Evolutionary conservation across 2,329 filamentous ascomycete species (phyloP), one percentile per base, ranked within the genome.

Genomic region (Fusarium kyushuense): DNA sequence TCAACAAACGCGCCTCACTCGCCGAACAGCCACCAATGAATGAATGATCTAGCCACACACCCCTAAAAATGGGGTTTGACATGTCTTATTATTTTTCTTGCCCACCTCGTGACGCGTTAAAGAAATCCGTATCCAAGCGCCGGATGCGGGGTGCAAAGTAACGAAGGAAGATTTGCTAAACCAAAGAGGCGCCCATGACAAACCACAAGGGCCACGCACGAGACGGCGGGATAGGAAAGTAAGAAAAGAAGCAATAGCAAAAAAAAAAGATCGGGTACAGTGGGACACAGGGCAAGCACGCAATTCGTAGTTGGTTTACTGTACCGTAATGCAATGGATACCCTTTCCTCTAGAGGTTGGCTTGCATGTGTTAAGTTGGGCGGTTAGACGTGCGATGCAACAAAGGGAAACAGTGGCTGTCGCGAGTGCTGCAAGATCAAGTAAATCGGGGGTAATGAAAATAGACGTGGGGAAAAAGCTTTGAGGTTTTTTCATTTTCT

Each of bases 391-490:
- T 62, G 58, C 48, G 58, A 63, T 60, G 58, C 47, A 54, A 67
- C 53, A 62, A 64, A 60, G 58, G 59, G 70, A 61, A 60, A 58
- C 58, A 65, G 72, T 74, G 73, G 73, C 69, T 72, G 69, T 72
- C 67, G 63, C 61, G 71, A 69, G 58, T 67, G 64, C 72, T 75
- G 75, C 75, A 76, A 72, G 70, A 79, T 79, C 74, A 79, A 74
- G 78, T 79, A 80, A 79, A 74, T 72, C 72, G 76, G 76, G 76
- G 76, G 77, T 79, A 79, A 70, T 72, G 58, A 58, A 68, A 58
- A 67, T 63, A 16, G 58, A 65, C 63, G 46, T 65, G 67, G 67
- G 67, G 67, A 70, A 70, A 69, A 70, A 69, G 52, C 43, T 42
- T 41, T 52, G 54, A 60, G 51, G 35, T 64, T 57, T 70, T 67